Base-by-base conservation (phyloP, 306 rosid species). In the Styphnolobium japonicum region DNA sequence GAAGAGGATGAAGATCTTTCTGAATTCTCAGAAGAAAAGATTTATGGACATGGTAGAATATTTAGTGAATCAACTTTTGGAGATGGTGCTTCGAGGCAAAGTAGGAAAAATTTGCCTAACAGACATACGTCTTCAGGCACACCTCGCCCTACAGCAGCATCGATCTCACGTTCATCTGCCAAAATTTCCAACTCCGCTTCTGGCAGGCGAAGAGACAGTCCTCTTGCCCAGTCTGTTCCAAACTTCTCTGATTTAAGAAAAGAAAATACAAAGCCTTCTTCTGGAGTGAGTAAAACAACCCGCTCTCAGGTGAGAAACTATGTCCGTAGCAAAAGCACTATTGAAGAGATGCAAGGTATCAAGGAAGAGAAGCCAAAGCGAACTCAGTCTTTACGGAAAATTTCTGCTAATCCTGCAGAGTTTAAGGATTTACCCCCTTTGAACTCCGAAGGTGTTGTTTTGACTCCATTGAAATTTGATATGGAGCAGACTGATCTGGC, bases 241-340 rank as follows among this genome's bases (percentile, higher is more conserved):
- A 96, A 96, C 83, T 96, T 93, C 80, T 88, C 98, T 67, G 99
- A 96, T 85, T 84, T 96, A 62, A 90, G 98, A 83, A 96, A 96
- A 88, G 99, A 96, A 87, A 96, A 93, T 76, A 91, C 99, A 10
- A 96, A 88, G 82, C 98, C 98, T 75, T 71, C 83, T 63, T 85
- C 89, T 69, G 98, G 90, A 85, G 88, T 80, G 49, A 80, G 94
- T 80, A 93, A 93, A 88, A 64, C 93, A 2, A 51, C 83, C 21
- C 91, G 98, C 48, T 62, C 91, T 18, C 97, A 90, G 90, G 84
- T 74, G 78, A 93, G 96, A 83, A 88, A 78, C 77, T 74, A 83
- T 82, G 68, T 80, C 71, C 96, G 90, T 56, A 90, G 91, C 90
- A 91, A 82, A 87, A 93, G 92, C 77, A 53, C 27, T 37, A 66